Evolutionary conservation across 306 rosid genomes (phyloP).

Genomic region (Lathyrus aphaca): DNA sequence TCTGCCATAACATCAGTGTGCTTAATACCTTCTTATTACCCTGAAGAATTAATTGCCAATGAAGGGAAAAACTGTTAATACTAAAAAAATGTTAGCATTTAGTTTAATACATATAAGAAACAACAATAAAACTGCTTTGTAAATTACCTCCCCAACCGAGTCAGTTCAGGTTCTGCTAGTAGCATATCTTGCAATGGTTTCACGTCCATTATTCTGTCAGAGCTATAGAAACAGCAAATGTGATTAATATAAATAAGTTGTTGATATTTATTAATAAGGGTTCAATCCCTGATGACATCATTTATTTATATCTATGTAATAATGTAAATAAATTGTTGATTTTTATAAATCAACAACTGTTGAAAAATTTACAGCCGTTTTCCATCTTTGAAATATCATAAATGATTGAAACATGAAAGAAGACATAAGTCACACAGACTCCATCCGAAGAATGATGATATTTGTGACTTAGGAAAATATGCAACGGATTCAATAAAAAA

Average conservation of each 20-base stretch:
- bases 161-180: slow-evolving; percentile 86
- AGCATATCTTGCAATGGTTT: slow-evolving; percentile 80
- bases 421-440: background rate
- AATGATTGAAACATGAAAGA: no score
- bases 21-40: slow-evolving; percentile 66
- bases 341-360: no score
- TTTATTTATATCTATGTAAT: no score
- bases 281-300: no score
- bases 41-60: slow-evolving; percentile 52
- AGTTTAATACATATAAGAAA: background rate
- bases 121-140: slow-evolving; percentile 6
- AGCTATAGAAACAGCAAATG: slow-evolving; percentile 39
- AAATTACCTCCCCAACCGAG: slow-evolving; percentile 81
- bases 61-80: slow-evolving; percentile 25
- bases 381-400: no score
- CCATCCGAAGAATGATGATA: background rate
- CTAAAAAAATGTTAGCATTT: slow-evolving; percentile 12
- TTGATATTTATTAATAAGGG: no score
- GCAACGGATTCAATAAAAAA: slow-evolving; percentile 15
- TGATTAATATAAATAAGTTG: background rate
- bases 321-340: no score
- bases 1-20: slow-evolving; percentile 28
- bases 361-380: no score
- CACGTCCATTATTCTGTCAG: slow-evolving; percentile 45
- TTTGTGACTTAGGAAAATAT: slow-evolving; percentile 3